phyloP scores from a whole-genome alignment of 306 rosid genomes.

The peach (Prunus persica) region Prunus_persica_NCBIv2 NC_034009.1:2449001-2449500 shows the following conservation, averaged over 20 bases:
- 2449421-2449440: not conserved
- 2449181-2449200: conserved; percentile 10
- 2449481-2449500: not conserved
- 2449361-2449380: not conserved
- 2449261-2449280: not conserved
- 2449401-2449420: not conserved
- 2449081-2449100: not conserved
- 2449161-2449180: conserved; percentile 86
- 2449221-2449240: not conserved
- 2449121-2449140: conserved; percentile 85
- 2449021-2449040: not conserved
- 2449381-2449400: not conserved
- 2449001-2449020: not conserved
- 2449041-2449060: not conserved
- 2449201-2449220: not conserved
- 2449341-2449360: conserved; percentile 2
- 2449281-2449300: not conserved
- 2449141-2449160: conserved; percentile 91
- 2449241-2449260: not conserved
- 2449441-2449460: not conserved
- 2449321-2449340: not conserved
- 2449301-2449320: not conserved
- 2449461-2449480: not conserved
- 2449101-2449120: not conserved
- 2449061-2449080: not conserved